Conservation (phyloP, 805 yeast genomes). For the Candida quercuum region DNA sequence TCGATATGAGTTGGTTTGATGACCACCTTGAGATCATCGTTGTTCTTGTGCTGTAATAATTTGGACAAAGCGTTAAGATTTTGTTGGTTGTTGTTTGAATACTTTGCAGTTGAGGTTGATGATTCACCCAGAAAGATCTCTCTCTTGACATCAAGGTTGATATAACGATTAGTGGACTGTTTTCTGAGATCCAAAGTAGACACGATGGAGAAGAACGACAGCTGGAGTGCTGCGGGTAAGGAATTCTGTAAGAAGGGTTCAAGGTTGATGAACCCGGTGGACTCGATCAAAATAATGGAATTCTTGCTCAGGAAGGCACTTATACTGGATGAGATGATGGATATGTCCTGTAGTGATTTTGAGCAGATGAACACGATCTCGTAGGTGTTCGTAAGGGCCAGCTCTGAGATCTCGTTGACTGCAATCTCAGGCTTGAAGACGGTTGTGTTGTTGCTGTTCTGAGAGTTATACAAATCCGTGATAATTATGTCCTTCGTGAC, state of each 20-base stretch:
- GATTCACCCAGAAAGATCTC: slow-evolving; percentile 33
- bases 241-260: slow-evolving; percentile 71
- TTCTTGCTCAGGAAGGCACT: slow-evolving; percentile 32
- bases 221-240: slow-evolving; percentile 28
- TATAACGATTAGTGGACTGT: slow-evolving; percentile 8
- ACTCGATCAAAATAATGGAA: slow-evolving; percentile 58
- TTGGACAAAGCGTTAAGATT: slow-evolving; percentile 33
- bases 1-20: slow-evolving; percentile 41
- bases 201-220: slow-evolving; percentile 20
- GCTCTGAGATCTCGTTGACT: slow-evolving; percentile 3
- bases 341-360: slow-evolving; percentile 45
- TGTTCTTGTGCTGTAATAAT: slow-evolving; percentile 28
- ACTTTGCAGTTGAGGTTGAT: slow-evolving; percentile 36
- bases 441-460: slow-evolving; percentile 27
- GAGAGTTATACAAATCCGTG: too few relatives aligned
- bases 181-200: slow-evolving; percentile 18
- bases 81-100: slow-evolving; percentile 27
- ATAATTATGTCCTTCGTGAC: too few relatives aligned
- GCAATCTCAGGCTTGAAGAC: slow-evolving; percentile 19
- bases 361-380: slow-evolving; percentile 46
- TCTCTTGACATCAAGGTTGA: slow-evolving; percentile 21
- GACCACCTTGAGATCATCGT: slow-evolving; percentile 40
- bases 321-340: slow-evolving; percentile 35
- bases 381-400: slow-evolving; percentile 20
- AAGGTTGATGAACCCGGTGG: slow-evolving; percentile 65